phyloP scores from a whole-genome alignment of 1,284 basidiomycete genomes.

The Cryptococcus sp. region DNA sequence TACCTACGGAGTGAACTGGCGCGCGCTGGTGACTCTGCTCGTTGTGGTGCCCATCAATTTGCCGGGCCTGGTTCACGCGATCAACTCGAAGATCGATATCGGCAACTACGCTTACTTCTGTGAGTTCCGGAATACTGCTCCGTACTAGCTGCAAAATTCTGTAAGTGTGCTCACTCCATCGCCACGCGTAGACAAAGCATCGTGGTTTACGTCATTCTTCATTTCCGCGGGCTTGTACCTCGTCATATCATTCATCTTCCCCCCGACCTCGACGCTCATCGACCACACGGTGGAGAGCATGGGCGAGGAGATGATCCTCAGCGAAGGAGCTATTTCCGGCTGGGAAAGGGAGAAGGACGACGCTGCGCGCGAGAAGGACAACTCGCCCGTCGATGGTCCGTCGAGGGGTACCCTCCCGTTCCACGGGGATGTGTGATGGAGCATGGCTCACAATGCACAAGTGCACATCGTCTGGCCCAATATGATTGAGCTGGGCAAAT shows the following conservation, averaged over 20 bases:
- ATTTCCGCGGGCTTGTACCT: slow-evolving; percentile 35
- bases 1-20: slow-evolving; percentile 46
- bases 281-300: slow-evolving; percentile 39
- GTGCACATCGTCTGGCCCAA: no score
- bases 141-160: background rate
- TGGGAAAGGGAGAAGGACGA: slow-evolving; percentile 25
- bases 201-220: slow-evolving; percentile 44
- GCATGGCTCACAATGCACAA: no score
- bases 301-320: slow-evolving; percentile 26
- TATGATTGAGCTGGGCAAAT: no score
- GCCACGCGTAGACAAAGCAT: slow-evolving; percentile 29
- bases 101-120: slow-evolving; percentile 47
- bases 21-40: slow-evolving; percentile 38
- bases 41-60: slow-evolving; percentile 47
- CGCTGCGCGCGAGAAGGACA: background rate
- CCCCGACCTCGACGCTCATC: slow-evolving; percentile 35
- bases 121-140: slow-evolving; percentile 10
- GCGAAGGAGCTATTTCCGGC: slow-evolving; percentile 6
- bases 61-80: slow-evolving; percentile 45
- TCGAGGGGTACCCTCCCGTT: no score
- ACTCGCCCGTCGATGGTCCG: no score
- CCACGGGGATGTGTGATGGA: no score
- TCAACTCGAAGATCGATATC: slow-evolving; percentile 38
- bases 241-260: slow-evolving; percentile 30
- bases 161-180: background rate